Conservation (phyloP, 495 filamentous ascomycete species). For the Choiromyces venosus region DNA sequence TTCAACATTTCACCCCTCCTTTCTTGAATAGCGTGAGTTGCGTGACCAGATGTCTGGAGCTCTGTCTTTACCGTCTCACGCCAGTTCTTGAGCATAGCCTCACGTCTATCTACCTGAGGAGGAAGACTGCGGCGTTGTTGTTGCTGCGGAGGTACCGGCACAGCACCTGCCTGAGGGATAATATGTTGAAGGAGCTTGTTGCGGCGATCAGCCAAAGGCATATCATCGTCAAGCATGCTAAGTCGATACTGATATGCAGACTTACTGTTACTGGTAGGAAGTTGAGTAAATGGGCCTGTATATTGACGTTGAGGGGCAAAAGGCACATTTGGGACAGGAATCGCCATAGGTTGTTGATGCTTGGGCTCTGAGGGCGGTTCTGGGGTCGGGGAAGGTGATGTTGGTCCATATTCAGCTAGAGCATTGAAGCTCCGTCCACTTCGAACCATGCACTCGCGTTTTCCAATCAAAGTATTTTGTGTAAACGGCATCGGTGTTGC, state of each 20-base stretch:
- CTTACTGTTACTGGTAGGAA: conserved; percentile 5
- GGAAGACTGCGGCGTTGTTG: conserved; percentile 37
- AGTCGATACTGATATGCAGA: conserved; percentile 26
- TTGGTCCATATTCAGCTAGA: conserved; percentile 38
- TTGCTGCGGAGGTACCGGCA: conserved; percentile 46
- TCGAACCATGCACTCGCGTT: conserved; percentile 57
- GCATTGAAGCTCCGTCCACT: conserved; percentile 47
- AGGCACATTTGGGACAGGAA: not conserved
- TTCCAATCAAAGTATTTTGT: conserved; percentile 56
- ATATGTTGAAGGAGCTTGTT: conserved; percentile 50
- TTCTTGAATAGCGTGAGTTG: conserved; percentile 42
- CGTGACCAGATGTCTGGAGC: conserved; percentile 47
- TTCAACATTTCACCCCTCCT: conserved; percentile 49
- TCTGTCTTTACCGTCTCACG: conserved; percentile 65
- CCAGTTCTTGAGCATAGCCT: conserved; percentile 64
- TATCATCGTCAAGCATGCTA: conserved; percentile 56
- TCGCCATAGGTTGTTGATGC: conserved; percentile 29
- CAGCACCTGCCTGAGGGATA: conserved; percentile 16
- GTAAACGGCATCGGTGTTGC: conserved; percentile 40
- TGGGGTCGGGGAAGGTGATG: conserved; percentile 26
- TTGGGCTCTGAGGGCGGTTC: conserved; percentile 34
- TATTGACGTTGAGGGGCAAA: conserved; percentile 37
- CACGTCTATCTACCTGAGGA: conserved; percentile 20
- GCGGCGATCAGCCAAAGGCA: conserved; percentile 67
- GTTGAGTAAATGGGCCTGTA: conserved; percentile 5